Conservation (phyloP, 805 yeast genomes). For the Cyberlindnera japonica region DNA sequence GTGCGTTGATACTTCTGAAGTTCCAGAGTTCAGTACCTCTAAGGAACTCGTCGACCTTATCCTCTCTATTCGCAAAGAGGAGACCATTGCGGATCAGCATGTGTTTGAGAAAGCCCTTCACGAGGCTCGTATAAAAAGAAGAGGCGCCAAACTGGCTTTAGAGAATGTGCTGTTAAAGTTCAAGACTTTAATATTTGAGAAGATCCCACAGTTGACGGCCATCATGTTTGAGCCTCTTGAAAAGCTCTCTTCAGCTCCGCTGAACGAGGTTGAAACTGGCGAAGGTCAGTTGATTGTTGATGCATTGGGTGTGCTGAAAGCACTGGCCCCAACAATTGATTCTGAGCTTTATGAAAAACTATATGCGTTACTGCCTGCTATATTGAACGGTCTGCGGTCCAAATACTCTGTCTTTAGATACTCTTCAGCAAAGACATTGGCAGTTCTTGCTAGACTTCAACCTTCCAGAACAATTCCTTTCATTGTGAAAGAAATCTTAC, state of each 20-base stretch:
- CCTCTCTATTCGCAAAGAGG: slow-evolving; percentile 76
- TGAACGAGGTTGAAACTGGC: slow-evolving; percentile 36
- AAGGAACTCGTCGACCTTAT: slow-evolving; percentile 50
- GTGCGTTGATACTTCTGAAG: slow-evolving; percentile 94
- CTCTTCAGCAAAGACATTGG: slow-evolving; percentile 85
- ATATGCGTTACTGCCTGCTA: slow-evolving; percentile 48
- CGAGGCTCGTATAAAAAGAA: slow-evolving; percentile 75
- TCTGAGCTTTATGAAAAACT: slow-evolving; percentile 44
- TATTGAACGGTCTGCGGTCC: slow-evolving; percentile 56
- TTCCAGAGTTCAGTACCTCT: slow-evolving; percentile 83
- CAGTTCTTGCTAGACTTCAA: slow-evolving; percentile 66
- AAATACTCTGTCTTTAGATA: slow-evolving; percentile 81
- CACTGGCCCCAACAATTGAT: slow-evolving; percentile 62
- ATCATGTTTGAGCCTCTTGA: slow-evolving; percentile 65
- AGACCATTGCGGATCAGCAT: slow-evolving; percentile 60
- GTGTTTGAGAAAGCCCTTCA: slow-evolving; percentile 60
- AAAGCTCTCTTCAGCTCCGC: slow-evolving; percentile 30
- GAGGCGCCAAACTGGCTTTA: slow-evolving; percentile 76
- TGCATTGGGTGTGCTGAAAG: slow-evolving; percentile 76
- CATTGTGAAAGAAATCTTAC: slow-evolving; percentile 73
- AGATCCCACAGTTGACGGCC: slow-evolving; percentile 62
- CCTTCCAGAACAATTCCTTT: slow-evolving; percentile 74
- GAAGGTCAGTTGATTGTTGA: slow-evolving; percentile 82
- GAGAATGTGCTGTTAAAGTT: slow-evolving; percentile 53
- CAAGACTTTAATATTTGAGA: slow-evolving; percentile 49